These are phyloP conservation scores for Tuber indicum DNA, from an alignment of 495 filamentous ascomycete species.

Conservation along the genomic window DNA sequence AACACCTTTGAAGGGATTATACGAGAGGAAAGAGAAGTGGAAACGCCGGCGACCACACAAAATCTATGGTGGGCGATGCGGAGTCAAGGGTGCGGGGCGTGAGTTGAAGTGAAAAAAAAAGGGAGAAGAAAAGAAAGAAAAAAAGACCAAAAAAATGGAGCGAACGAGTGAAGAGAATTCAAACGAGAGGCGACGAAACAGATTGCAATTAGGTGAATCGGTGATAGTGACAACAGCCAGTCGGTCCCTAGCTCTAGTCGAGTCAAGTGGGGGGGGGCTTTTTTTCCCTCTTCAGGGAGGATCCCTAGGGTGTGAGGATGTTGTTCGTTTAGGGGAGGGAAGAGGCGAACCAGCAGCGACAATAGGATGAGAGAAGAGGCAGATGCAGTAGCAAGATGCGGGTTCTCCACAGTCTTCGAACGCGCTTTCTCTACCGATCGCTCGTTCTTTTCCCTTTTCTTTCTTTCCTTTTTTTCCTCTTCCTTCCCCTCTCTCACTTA, in stretches of 20 bases:
- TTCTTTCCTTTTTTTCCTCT: background rate
- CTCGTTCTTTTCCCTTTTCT: background rate
- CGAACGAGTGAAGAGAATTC: background rate
- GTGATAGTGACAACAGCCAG: background rate
- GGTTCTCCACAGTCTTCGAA: conserved; percentile 1
- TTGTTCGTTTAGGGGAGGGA: conserved; percentile 1
- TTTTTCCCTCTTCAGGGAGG: background rate
- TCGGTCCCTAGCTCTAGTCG: background rate
- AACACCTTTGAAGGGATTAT: background rate
- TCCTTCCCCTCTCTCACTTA: background rate
- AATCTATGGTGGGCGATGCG: background rate
- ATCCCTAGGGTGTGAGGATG: background rate
- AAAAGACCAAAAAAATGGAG: background rate
- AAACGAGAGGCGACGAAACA: background rate
- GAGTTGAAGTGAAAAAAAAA: background rate
- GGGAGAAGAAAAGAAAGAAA: background rate
- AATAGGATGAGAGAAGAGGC: conserved; percentile 1
- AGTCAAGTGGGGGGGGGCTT: background rate
- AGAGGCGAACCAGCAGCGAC: background rate
- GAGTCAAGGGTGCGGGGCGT: background rate
- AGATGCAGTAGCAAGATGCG: background rate
- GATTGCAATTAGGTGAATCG: background rate
- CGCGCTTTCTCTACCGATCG: background rate
- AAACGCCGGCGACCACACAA: background rate
- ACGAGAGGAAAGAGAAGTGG: background rate